phyloP scores from a whole-genome alignment of 768 basidiomycete species.

The Kwoniella pini region DNA sequence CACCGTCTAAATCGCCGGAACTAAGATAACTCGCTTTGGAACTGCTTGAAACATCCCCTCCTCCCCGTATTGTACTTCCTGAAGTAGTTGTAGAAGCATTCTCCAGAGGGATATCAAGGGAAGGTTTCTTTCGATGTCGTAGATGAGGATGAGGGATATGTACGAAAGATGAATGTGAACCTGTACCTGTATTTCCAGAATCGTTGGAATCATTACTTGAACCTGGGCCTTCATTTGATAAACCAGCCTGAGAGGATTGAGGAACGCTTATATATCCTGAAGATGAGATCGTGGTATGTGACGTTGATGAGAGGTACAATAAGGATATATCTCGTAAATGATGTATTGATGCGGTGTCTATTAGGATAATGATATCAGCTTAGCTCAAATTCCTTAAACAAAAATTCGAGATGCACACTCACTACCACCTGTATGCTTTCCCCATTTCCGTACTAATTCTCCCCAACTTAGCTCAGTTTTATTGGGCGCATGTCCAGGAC shows the following conservation, averaged over 20 bases:
- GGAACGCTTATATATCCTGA: constrained; percentile 33
- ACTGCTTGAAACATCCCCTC: background rate
- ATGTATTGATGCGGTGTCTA: constrained; percentile 45
- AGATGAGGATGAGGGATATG: constrained; percentile 27
- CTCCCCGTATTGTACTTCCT: constrained; percentile 13
- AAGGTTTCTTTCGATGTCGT: constrained; percentile 14
- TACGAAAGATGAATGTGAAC: constrained; percentile 26
- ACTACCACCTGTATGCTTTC: constrained; percentile 54
- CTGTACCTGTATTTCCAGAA: constrained; percentile 22
- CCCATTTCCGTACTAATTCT: constrained; percentile 52
- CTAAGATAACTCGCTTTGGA: constrained; percentile 35
- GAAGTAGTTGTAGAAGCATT: constrained; percentile 8
- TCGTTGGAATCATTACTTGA: constrained; percentile 25
- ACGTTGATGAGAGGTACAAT: constrained; percentile 37
- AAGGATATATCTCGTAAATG: constrained; percentile 48
- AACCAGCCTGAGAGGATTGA: constrained; percentile 2
- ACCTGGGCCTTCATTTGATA: constrained; percentile 4
- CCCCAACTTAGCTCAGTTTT: constrained; percentile 48
- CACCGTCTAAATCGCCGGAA: constrained; percentile 61
- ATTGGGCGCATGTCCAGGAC: constrained; percentile 41
- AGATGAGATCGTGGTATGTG: constrained; percentile 22
- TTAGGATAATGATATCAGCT: background rate
- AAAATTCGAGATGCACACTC: constrained; percentile 27
- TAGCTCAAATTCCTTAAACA: background rate
- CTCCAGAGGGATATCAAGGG: constrained; percentile 1